Conservation (phyloP, 2,329 filamentous ascomycete genomes). For the Arthroderma uncinatum region DNA sequence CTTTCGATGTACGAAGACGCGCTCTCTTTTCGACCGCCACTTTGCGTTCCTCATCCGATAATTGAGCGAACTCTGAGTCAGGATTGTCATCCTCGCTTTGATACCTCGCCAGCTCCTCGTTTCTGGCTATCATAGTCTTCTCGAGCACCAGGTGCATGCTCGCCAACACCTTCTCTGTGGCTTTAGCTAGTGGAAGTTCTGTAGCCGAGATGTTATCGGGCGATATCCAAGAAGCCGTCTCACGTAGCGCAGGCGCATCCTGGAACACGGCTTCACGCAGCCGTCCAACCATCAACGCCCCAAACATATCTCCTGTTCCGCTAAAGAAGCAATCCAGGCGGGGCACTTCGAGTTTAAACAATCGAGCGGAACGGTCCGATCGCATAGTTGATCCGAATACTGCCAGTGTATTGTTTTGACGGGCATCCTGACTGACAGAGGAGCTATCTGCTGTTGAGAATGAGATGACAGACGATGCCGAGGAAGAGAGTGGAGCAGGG, state of each 20-base stretch:
- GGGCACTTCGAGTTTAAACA: constrained; percentile 80
- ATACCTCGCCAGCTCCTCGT: constrained; percentile 46
- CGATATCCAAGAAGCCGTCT: constrained; percentile 60
- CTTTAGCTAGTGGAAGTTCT: constrained; percentile 70
- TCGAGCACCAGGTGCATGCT: constrained; percentile 82
- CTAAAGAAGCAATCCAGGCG: constrained; percentile 88
- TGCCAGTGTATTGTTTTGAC: constrained; percentile 41
- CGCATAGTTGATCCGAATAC: constrained; percentile 65
- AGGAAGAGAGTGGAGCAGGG: constrained; percentile 41
- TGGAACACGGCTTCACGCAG: constrained; percentile 71
- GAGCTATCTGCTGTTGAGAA: constrained; percentile 18
- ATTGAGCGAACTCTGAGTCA: constrained; percentile 7
- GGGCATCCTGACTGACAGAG: constrained; percentile 28
- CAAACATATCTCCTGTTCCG: constrained; percentile 97
- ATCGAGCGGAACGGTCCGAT: constrained; percentile 55
- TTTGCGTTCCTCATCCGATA: constrained; percentile 34
- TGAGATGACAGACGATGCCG: constrained; percentile 22
- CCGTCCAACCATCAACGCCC: constrained; percentile 74
- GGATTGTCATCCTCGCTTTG: constrained; percentile 16
- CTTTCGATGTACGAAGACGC: constrained; percentile 63
- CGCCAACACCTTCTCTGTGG: constrained; percentile 75
- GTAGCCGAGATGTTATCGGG: constrained; percentile 56
- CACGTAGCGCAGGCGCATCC: constrained; percentile 40
- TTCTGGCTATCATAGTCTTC: constrained; percentile 55
- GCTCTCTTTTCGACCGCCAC: constrained; percentile 43